These are phyloP conservation scores for Phytophthora pluvialis DNA, from an alignment of 352 stramenopile genomes.

Conservation along the genomic window DNA sequence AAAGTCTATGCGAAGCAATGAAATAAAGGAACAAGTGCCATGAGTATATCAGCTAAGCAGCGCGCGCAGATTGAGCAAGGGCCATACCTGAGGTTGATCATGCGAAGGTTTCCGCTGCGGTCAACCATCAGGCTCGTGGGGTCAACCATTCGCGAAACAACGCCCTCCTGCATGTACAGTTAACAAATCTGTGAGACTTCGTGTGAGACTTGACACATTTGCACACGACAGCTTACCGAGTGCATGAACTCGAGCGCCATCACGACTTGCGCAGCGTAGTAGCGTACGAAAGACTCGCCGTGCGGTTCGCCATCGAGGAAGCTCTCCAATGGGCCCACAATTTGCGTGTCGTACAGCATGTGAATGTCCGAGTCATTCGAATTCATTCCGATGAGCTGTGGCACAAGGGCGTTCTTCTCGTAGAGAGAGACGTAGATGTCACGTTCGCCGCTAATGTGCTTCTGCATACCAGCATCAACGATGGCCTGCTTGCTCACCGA, in stretches of 20 bases:
- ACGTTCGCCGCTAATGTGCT: slow-evolving; percentile 79
- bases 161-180: slow-evolving; percentile 57
- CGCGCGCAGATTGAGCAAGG: not conserved
- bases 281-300: slow-evolving; percentile 82
- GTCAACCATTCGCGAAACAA: slow-evolving; percentile 82
- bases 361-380: slow-evolving; percentile 86
- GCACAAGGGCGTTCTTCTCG: slow-evolving; percentile 78
- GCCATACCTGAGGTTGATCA: slow-evolving; percentile 80
- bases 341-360: slow-evolving; percentile 79
- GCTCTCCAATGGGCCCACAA: slow-evolving; percentile 84
- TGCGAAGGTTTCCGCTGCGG: slow-evolving; percentile 80
- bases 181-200: slow-evolving; percentile 6
- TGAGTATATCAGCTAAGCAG: not conserved
- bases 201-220: not conserved
- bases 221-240: slow-evolving; percentile 42
- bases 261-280: slow-evolving; percentile 87
- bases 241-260: slow-evolving; percentile 85
- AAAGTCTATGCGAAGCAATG: slow-evolving; percentile 49
- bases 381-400: slow-evolving; percentile 72
- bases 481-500: slow-evolving; percentile 86
- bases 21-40: not conserved
- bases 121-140: slow-evolving; percentile 85
- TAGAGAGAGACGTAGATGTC: slow-evolving; percentile 87
- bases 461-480: slow-evolving; percentile 81
- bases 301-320: slow-evolving; percentile 75